These are phyloP conservation scores for Aureobasidium leucospermi DNA, from an alignment of 2,329 filamentous ascomycete genomes.

Conservation along the genomic window DNA sequence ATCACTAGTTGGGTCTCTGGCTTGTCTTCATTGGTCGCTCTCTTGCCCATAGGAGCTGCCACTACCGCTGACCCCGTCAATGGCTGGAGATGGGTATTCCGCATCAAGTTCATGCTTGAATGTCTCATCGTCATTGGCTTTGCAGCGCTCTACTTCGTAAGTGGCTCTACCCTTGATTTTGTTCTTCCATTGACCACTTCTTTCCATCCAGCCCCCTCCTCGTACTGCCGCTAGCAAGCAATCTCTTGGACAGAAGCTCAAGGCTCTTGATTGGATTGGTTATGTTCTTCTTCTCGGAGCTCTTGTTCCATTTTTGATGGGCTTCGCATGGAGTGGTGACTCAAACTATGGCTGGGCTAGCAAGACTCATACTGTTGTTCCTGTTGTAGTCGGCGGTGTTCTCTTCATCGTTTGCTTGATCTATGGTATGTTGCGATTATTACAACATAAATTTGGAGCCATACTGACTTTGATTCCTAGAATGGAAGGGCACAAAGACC, in stretches of 20 bases:
- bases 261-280: slow-evolving; percentile 6
- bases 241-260: slow-evolving; percentile 1
- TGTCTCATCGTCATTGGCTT: slow-evolving; percentile 3
- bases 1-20: neutral
- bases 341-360: slow-evolving; percentile 1
- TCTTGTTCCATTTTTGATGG: slow-evolving; percentile 5
- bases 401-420: slow-evolving; percentile 5
- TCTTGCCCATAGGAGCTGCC: neutral
- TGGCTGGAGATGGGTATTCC: slow-evolving; percentile 9
- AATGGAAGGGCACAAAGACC: slow-evolving; percentile 10
- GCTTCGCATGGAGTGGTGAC: slow-evolving; percentile 8
- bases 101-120: slow-evolving; percentile 7
- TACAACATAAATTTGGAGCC: no score
- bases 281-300: slow-evolving; percentile 3
- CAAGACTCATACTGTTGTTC: slow-evolving; percentile 9
- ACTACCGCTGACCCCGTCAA: neutral
- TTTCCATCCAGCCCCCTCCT: neutral
- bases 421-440: neutral
- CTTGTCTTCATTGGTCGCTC: neutral
- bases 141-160: slow-evolving; percentile 5
- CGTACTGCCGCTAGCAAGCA: slow-evolving; percentile 7
- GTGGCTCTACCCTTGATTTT: neutral
- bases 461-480: neutral
- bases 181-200: neutral
- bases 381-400: slow-evolving; percentile 5